Base-by-base conservation (phyloP, 2,329 filamentous ascomycete species). In the Lizonia empirigonia region DNA sequence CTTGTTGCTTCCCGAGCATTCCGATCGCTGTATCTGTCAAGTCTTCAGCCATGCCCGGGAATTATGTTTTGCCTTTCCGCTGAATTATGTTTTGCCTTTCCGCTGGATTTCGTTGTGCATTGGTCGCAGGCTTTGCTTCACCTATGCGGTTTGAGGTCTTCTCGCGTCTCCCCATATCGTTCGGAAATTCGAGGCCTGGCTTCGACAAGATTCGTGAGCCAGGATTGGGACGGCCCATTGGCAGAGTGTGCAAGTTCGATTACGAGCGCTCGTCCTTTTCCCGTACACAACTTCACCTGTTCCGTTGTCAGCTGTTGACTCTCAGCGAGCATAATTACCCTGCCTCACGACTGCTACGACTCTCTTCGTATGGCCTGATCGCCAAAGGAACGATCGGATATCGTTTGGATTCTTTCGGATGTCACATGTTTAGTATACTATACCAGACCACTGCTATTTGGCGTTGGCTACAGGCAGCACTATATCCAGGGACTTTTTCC, bases 381-480 rank as follows among this genome's bases (percentile, higher is more conserved):
- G 29, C 22, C 19, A 12, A n/a, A 19, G 23, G 18, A 35, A 30
- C 15, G 23, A 26, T 29, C 10, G 7, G 44, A 39, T 30, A 22
- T 12, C 30, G 19, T 24, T 26, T 30, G 22, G 23, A 23, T 16
- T 49, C 23, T 53, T 47, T 44, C 44, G 26, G 29, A 44, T 38
- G 34, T 48, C 22, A 53, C 12, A 40, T 40, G 26, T 42, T 42
- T 32, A 34, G 49, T 53, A 50, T 55, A 57, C 42, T 58, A 56
- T 60, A 58, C 55, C 42, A 47, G 33, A 19, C 23, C 53, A 50
- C 24, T 47, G 45, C 48, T 46, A 45, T 53, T 27, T 26, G 53
- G 40, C 53, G 47, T 56, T 58, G 49, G 58, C 50, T 53, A 55
- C 56, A 56, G 37, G 49, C 42, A 59, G 56, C 55, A 56, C 53